These are phyloP conservation scores for Cyclaneusma minus DNA, from an alignment of 2,329 filamentous ascomycete genomes.

Conservation along the genomic window DNA sequence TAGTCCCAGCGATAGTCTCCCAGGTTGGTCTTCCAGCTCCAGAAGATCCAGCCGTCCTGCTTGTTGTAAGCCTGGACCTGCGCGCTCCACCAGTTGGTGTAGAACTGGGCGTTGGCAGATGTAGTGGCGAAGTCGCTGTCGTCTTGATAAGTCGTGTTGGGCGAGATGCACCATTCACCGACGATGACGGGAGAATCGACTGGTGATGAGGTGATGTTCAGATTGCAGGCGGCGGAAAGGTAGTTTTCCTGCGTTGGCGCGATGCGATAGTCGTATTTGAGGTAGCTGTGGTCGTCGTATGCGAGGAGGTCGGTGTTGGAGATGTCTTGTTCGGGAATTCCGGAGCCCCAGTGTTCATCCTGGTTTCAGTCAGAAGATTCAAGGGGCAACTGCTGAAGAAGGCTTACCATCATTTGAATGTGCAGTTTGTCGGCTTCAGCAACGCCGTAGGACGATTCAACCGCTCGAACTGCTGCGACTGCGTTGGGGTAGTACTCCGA, in stretches of 20 bases:
- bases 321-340: conserved; percentile 32
- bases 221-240: conserved; percentile 31
- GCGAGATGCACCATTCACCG: conserved; percentile 45
- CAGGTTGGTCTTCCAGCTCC: conserved; percentile 40
- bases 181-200: conserved; percentile 30
- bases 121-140: no score
- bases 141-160: conserved; percentile 17
- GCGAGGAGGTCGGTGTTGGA: conserved; percentile 26
- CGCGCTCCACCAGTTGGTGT: conserved; percentile 38
- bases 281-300: conserved; percentile 44
- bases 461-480: conserved; percentile 26
- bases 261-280: conserved; percentile 34
- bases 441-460: conserved; percentile 29
- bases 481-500: conserved; percentile 32
- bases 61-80: conserved; percentile 39
- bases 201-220: conserved; percentile 20
- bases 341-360: conserved; percentile 37
- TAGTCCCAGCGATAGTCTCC: conserved; percentile 35
- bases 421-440: conserved; percentile 29
- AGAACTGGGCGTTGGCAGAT: conserved; percentile 36
- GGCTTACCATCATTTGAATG: conserved; percentile 37
- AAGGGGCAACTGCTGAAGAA: background rate
- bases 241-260: conserved; percentile 30
- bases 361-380: conserved; percentile 24
- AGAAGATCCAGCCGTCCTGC: conserved; percentile 39